Evolutionary conservation across 164 flowering plant species (phyloP).

Genomic region (Kingdonia uniflora): DNA sequence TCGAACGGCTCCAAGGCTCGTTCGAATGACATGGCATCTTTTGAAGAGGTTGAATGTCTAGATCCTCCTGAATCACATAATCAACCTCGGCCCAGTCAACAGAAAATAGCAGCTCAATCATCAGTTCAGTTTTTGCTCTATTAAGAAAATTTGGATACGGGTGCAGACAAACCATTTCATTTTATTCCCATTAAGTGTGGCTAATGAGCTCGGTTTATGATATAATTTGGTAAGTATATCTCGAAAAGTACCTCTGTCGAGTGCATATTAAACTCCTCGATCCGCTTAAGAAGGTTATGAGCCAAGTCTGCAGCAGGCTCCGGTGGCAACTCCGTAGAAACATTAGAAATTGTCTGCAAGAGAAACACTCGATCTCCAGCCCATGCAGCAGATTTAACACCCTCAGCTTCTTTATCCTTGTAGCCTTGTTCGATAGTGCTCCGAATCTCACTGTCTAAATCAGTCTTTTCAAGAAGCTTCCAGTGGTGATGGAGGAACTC

Average conservation of each 20-base stretch:
- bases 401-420: constrained; percentile 21
- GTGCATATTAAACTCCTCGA: constrained; percentile 87
- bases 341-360: constrained; percentile 85
- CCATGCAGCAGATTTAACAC: constrained; percentile 54
- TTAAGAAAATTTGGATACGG: no score
- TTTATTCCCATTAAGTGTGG: not conserved
- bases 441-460: constrained; percentile 14
- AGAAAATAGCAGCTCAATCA: no score
- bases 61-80: no score
- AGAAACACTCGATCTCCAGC: constrained; percentile 85
- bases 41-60: no score
- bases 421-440: constrained; percentile 22
- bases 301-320: constrained; percentile 91
- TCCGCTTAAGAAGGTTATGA: constrained; percentile 59
- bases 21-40: no score
- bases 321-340: constrained; percentile 71
- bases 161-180: no score
- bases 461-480: constrained; percentile 67
- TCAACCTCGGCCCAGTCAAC: no score
- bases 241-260: constrained; percentile 64
- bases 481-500: constrained; percentile 90
- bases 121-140: no score
- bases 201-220: no score
- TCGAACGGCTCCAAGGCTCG: no score
- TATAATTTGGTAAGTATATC: not conserved